Conservation (phyloP, 768 basidiomycete species). For the Tephrocybe rancida region DNA sequence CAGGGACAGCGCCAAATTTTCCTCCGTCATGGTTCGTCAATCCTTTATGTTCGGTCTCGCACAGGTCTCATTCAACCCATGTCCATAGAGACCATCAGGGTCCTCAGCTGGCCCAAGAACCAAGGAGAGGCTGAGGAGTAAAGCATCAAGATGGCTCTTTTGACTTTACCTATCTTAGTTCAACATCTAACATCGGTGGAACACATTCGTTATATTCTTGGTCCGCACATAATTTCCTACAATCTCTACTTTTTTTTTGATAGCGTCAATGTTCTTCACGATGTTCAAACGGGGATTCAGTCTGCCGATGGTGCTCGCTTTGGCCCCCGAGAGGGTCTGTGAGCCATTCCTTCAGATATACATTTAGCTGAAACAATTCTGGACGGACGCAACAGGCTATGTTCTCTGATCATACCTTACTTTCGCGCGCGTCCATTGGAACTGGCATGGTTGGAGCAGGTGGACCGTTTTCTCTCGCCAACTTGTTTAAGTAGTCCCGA, state of each 20-base stretch:
- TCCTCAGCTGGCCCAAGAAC: slow-evolving; percentile 35
- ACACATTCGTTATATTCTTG: background rate
- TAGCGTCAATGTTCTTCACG: slow-evolving; percentile 20
- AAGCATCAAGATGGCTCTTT: background rate
- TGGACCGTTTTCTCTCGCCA: slow-evolving; percentile 38
- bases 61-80: slow-evolving; percentile 4
- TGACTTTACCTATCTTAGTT: background rate
- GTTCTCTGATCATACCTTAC: slow-evolving; percentile 22
- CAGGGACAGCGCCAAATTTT: slow-evolving; percentile 83
- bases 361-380: background rate
- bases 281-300: slow-evolving; percentile 43
- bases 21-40: slow-evolving; percentile 69
- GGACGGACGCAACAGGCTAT: background rate
- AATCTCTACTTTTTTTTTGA: background rate
- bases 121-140: slow-evolving; percentile 10
- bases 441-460: slow-evolving; percentile 37
- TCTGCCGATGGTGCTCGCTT: slow-evolving; percentile 31
- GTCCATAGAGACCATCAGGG: slow-evolving; percentile 52
- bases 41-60: background rate
- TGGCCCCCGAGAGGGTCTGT: slow-evolving; percentile 28
- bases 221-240: background rate
- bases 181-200: background rate
- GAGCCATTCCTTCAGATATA: slow-evolving; percentile 32
- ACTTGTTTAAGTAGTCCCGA: slow-evolving; percentile 71
- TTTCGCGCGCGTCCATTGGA: slow-evolving; percentile 26